phyloP scores from a whole-genome alignment of 164 flowering plant genomes.

The Magnolia kwangsiensis region DNA sequence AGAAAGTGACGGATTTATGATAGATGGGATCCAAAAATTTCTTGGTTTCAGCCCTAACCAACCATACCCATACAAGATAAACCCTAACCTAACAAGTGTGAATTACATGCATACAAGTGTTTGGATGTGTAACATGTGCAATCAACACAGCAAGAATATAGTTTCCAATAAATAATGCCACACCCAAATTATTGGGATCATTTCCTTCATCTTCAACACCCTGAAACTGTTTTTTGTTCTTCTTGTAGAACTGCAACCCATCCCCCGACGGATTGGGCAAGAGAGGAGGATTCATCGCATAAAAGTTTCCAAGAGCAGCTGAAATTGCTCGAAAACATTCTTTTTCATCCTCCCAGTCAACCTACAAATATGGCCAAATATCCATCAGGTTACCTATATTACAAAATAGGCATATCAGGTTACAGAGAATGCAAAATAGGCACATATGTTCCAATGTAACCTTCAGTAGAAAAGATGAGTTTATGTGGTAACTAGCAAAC shows the following conservation, averaged over 20 bases:
- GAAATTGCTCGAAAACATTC: conserved; percentile 72
- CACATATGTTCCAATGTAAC: neutral
- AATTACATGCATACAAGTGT: too few relatives aligned
- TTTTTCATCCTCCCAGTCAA: conserved; percentile 88
- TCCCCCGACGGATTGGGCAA: conserved; percentile 83
- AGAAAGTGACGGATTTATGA: too few relatives aligned
- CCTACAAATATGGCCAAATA: conserved; percentile 35
- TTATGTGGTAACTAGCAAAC: neutral
- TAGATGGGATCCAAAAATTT: too few relatives aligned
- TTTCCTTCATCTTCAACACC: conserved; percentile 23
- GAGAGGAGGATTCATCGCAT: conserved; percentile 87
- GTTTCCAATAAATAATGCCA: neutral
- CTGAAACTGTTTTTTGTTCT: conserved; percentile 21
- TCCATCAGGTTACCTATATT: neutral
- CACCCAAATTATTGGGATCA: conserved; percentile 28
- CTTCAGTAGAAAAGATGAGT: neutral
- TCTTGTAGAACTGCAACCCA: conserved; percentile 63
- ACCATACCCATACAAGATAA: too few relatives aligned
- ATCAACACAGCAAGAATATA: neutral
- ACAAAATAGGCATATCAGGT: too few relatives aligned
- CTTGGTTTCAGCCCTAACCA: too few relatives aligned
- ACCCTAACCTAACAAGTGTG: too few relatives aligned
- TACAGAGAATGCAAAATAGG: neutral
- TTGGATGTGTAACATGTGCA: neutral
- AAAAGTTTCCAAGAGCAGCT: conserved; percentile 82